Conservation (phyloP, 805 yeast species). For the Wickerhamomyces canadensis region DNA sequence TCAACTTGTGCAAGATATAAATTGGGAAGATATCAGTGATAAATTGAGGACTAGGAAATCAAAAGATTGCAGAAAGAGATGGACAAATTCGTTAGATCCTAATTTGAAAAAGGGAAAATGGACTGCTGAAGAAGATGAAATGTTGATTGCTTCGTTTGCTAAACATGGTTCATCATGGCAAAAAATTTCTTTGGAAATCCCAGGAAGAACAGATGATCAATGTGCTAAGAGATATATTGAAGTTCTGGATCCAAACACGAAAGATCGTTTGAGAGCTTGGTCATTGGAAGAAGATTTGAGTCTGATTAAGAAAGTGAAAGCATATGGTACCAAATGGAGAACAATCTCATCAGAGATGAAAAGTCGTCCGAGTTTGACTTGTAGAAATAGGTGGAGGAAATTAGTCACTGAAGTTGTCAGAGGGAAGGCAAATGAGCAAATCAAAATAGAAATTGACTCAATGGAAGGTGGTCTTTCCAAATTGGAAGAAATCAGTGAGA, state of each 20-base stretch:
- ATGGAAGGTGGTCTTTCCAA: constrained; percentile 33
- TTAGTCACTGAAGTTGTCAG: constrained; percentile 70
- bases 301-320: constrained; percentile 61
- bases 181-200: constrained; percentile 66
- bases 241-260: constrained; percentile 76
- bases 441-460: constrained; percentile 55
- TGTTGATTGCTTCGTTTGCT: constrained; percentile 55
- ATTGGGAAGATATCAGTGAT: constrained; percentile 59
- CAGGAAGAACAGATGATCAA: constrained; percentile 90
- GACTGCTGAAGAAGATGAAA: constrained; percentile 75
- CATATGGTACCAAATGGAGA: constrained; percentile 86
- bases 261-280: constrained; percentile 79
- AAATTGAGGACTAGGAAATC: constrained; percentile 52
- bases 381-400: constrained; percentile 91
- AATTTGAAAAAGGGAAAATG: constrained; percentile 77
- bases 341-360: constrained; percentile 64
- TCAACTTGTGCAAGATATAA: constrained; percentile 31
- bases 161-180: constrained; percentile 82
- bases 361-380: constrained; percentile 82
- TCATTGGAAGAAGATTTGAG: constrained; percentile 65
- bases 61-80: constrained; percentile 81
- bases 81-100: constrained; percentile 86
- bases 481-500: constrained; percentile 20
- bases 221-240: constrained; percentile 90
- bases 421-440: constrained; percentile 51